Evolutionary conservation across 179 eudicot species (phyloP), one percentile per base, ranked within the genome.

Genomic region (Heliamphora pulchella): DNA sequence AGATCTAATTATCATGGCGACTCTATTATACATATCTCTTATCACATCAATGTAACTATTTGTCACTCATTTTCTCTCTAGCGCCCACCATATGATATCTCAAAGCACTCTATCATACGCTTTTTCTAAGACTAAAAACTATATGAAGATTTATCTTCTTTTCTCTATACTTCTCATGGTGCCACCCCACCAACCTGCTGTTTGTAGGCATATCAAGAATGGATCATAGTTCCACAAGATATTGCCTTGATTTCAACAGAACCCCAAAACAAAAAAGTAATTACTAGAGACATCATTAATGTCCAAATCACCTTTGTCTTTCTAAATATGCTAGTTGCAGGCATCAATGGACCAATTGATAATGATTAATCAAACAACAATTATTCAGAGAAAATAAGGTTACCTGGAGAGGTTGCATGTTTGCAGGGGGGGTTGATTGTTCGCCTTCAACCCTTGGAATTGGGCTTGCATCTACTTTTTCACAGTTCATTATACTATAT

Each of bases 321-420:
- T 15, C 2, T 13, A 71, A 0, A 71, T 58, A 41, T 22, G 48
- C 68, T 1, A 59, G 14, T 18, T 76, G 63, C 74, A 72, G 57
- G 78, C 61, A 71, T 18, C 54, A 62, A 78, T 77, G 11, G 11
- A 55, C 18, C 61, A 66, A 13, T 66, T 31, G 31, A 31, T 31
- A 78, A 50, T 2, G 71, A 53, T 44, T 64, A 70, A 8, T 20
- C 46, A 11, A 68, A 18, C 44, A 15, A 81, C 14, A 11, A 31
- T 70, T n/a, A 18, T 8, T 14, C 41, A 62, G 47, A 66, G 17
- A 55, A 43, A 54, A 69, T 57, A 50, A 17, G 10, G 63, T 78
- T 88, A 93, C 95, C 97, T 86, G 86, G 14, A 47, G 72, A 48
- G 78, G 44, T 78, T 63, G 87, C 13, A 41, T 18, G 71, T 79